Percentiles rank a stretch among this genome's conserved stretches.
These are phyloP conservation scores for Pseudonitzschia multistriata DNA, from an alignment of 108 stramenopile species.

Conservation along the genomic window DNA sequence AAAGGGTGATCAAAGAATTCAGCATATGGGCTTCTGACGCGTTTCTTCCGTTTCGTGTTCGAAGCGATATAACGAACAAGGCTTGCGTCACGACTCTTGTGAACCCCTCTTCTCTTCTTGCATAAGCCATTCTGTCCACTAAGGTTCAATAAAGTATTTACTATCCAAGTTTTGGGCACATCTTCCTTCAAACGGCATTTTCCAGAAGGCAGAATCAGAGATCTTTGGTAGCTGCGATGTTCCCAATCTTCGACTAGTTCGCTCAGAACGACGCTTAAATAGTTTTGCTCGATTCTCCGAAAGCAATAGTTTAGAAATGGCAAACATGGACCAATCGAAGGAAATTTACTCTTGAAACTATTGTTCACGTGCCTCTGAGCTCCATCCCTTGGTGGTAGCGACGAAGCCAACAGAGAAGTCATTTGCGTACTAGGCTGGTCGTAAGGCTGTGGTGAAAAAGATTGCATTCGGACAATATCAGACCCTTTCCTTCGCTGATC, in stretches of 20 bases:
- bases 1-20: constrained; percentile 85
- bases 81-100: not conserved
- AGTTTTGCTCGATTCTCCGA: constrained; percentile 10
- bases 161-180: not conserved
- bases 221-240: not conserved
- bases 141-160: not conserved
- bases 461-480: not conserved
- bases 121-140: not conserved
- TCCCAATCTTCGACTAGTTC: constrained; percentile 7
- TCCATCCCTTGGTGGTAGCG: not conserved
- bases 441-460: not conserved
- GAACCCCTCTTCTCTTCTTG: not conserved
- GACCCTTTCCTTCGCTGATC: not conserved
- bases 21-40: constrained; percentile 58
- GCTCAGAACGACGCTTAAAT: not conserved
- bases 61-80: not conserved
- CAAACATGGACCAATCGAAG: not conserved
- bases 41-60: not conserved
- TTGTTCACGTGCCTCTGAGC: not conserved
- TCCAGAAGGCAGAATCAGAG: not conserved
- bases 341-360: not conserved
- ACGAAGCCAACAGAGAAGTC: not conserved
- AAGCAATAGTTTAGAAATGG: constrained; percentile 1
- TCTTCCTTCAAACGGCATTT: not conserved
- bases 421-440: not conserved